Evolutionary conservation across 164 flowering plant genomes (phyloP).

Genomic region (Vitis rotundifolia): DNA sequence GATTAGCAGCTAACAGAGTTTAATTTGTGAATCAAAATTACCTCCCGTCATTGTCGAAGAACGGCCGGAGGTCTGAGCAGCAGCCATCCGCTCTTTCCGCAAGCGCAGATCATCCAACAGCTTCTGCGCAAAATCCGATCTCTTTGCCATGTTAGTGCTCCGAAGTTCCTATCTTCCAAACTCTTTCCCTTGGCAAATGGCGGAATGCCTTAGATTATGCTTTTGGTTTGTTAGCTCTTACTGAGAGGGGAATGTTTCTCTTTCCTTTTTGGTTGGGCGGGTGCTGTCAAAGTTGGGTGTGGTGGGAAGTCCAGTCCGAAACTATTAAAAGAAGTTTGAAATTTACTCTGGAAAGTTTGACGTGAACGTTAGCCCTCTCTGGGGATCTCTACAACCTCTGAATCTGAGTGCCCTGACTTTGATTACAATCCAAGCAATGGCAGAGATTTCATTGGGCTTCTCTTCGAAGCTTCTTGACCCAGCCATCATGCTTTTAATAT

Average conservation of each 20-base stretch:
- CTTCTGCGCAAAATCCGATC: conserved; percentile 86
- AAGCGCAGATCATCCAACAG: conserved; percentile 75
- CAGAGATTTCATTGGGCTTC: conserved; percentile 31
- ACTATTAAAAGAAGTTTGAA: conserved; percentile 16
- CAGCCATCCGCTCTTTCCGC: conserved; percentile 71
- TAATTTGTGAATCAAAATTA: conserved; percentile 16
- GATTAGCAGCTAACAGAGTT: neutral
- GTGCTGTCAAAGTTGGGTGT: conserved; percentile 55
- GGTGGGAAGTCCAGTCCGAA: conserved; percentile 39
- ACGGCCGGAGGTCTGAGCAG: conserved; percentile 39
- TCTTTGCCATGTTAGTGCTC: conserved; percentile 50
- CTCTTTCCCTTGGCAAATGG: conserved; percentile 11
- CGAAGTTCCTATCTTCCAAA: neutral
- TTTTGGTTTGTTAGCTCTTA: neutral
- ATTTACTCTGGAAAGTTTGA: conserved; percentile 33
- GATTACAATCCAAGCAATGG: conserved; percentile 70
- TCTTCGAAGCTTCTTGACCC: conserved; percentile 24
- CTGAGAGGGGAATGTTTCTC: conserved; percentile 9
- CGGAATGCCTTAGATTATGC: conserved; percentile 4
- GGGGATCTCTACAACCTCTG: neutral
- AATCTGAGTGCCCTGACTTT: conserved; percentile 35
- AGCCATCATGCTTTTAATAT: neutral
- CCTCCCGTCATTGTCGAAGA: conserved; percentile 35
- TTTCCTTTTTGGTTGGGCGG: conserved; percentile 41
- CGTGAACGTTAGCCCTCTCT: conserved; percentile 53